Evolutionary conservation across 2,329 filamentous ascomycete species (phyloP), one percentile per base, ranked within the genome.

Genomic region (Parafenestella ontariensis): DNA sequence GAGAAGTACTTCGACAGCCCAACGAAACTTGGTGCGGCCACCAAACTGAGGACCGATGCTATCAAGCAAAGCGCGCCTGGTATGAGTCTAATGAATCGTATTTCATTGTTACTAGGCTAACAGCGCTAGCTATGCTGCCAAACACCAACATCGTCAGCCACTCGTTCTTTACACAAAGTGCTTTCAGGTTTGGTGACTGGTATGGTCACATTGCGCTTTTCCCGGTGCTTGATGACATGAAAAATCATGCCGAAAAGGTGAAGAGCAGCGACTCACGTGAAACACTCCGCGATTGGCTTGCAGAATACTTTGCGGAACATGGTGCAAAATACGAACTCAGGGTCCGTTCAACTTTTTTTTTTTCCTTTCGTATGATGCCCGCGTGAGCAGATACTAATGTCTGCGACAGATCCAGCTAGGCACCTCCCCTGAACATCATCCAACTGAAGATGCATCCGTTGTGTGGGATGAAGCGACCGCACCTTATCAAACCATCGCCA

Each of bases 131-230:
- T 9, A 57, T 50, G 50, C 40, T 64, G 5, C 59, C 54, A 2
- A 78, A 73, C 6, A 76, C 67, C 13, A 75, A 77, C 31, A 71
- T 74, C 2, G 78, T 78, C 40, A 61, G 59, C 70, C 74, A 48
- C 46, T 63, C 46, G 5, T 68, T 73, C 49, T 70, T 65, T 44
- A 66, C 58, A 13, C 71, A 74, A 46, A 73, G 69, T 7, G 69
- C 65, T 5, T 73, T 71, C 31, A 49, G 66, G 7, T 74, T 64
- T 46, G 70, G 70, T 3, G 48, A 70, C 7, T 66, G 64, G 33
- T 68, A 73, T 46, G 69, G 64, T 1, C 69, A 73, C 40, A 62
- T 71, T 42, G 68, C 54, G 1, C 47, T 74, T 1, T 70, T 72
- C 23, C 69, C 71, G 5, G 52, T 63, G 2, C 52, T 60, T 6